phyloP scores from a whole-genome alignment of 2,329 filamentous ascomycete species.

The Fusarium sp. region DNA sequence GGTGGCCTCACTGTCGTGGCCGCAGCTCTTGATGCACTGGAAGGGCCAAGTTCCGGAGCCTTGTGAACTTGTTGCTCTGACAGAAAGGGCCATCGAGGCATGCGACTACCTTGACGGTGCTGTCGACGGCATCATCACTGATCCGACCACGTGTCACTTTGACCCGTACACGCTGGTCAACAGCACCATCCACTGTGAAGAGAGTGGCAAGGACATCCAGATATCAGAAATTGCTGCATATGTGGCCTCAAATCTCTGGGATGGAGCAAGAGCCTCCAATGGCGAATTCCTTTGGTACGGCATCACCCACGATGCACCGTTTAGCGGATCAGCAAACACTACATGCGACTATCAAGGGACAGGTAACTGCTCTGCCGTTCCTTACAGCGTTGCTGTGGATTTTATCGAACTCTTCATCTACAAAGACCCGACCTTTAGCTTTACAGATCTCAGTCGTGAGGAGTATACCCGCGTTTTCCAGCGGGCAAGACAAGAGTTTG shows the following conservation, averaged over 20 bases:
- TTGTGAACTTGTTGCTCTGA: conserved; percentile 11
- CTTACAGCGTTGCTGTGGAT: not conserved
- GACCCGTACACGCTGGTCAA: conserved; percentile 4
- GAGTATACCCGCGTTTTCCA: not conserved
- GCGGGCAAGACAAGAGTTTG: not conserved
- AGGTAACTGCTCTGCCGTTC: not conserved
- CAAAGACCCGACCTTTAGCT: not conserved
- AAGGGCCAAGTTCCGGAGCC: not conserved
- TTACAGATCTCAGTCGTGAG: not conserved
- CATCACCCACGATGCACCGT: no score
- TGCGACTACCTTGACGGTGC: conserved; percentile 16
- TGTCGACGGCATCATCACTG: conserved; percentile 7
- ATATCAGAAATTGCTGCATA: not conserved
- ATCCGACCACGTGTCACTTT: conserved; percentile 5
- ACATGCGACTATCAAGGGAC: not conserved
- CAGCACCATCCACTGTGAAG: no score
- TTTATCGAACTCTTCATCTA: not conserved
- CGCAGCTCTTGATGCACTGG: conserved; percentile 17
- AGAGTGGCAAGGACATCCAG: not conserved
- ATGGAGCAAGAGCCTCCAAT: not conserved
- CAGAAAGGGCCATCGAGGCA: not conserved
- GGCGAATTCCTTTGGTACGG: no score
- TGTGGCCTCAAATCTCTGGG: no score
- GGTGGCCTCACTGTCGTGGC: conserved; percentile 9
- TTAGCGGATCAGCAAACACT: not conserved